Evolutionary conservation across 345 rosid species (phyloP).

Genomic region (Dipteronia dyeriana): DNA sequence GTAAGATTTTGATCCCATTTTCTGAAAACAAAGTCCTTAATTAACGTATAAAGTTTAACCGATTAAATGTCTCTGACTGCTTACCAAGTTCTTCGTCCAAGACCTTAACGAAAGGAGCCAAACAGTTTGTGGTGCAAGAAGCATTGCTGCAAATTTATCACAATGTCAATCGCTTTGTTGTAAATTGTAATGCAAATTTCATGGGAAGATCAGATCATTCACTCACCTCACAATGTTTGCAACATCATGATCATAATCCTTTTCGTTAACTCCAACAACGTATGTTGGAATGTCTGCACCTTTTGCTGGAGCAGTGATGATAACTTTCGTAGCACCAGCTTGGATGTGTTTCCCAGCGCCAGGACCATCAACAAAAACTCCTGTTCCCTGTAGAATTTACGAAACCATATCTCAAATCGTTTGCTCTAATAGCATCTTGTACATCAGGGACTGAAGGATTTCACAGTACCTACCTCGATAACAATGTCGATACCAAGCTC

Average conservation of each 20-base stretch:
- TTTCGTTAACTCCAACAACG: constrained; percentile 90
- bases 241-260: constrained; percentile 74
- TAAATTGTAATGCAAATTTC: not conserved
- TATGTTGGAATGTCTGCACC: constrained; percentile 98
- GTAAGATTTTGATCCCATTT: not conserved
- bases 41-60: not conserved
- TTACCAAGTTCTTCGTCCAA: constrained; percentile 92
- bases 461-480: constrained; percentile 58
- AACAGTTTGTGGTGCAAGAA: constrained; percentile 97
- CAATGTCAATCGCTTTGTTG: constrained; percentile 6
- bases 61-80: not conserved
- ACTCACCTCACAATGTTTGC: constrained; percentile 81
- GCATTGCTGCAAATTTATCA: constrained; percentile 66
- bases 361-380: constrained; percentile 99
- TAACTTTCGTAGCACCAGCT: constrained; percentile 97
- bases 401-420: not conserved
- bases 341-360: constrained; percentile 99
- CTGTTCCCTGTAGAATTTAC: constrained; percentile 65
- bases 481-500: constrained; percentile 97
- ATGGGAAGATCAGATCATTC: not conserved
- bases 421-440: not conserved
- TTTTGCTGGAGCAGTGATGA: constrained; percentile 98
- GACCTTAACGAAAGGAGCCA: constrained; percentile 91
- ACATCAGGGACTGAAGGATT: not conserved
- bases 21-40: not conserved